Evolutionary conservation across 495 filamentous ascomycete species (phyloP), one percentile per base, ranked within the genome.

Genomic region (Talaromyces adpressus): DNA sequence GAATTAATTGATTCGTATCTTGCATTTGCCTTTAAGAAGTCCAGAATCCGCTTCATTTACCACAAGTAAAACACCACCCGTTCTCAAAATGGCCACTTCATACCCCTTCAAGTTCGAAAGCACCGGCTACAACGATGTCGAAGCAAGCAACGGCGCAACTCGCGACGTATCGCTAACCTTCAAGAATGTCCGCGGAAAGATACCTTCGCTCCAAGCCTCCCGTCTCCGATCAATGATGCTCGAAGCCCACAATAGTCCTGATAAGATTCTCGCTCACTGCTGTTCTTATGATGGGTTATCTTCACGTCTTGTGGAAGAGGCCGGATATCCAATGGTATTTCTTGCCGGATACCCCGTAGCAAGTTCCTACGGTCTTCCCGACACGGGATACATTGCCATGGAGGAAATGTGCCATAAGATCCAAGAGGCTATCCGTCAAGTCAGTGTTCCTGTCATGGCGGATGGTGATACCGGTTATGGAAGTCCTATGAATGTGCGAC

Each of bases 321-420:
- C 75, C 3, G 77, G 77, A 0, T 79, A 75, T 47, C 75, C 75
- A 0, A 71, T 75, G 58, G 45, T 77, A 12, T 78, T 77, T 63
- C 63, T 77, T 0, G 70, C 72, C 2, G 73, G 75, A 0, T 77
- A 74, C 62, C 69, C 73, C 0, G 72, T 77, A 6, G 61, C 75
- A 3, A 71, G 65, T 36, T 65, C 73, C n/a, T 69, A 70, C 25
- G 73, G 75, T n/a, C 71, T 79, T 0, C 75, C 76, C 12, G 77
- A 79, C 54, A 75, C 77, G 1, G 77, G 77, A 16, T 78, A 79
- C 57, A 78, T 78, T 49, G 76, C 75, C 5, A 75, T 78, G 68
- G 67, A 67, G 30, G 77, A 80, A 58, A 74, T 81, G 72, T 76
- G 72, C 61, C 64, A 71, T 20, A 75, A 71, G 65, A 77, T 77